A percentile compares a stretch with the other conserved stretches of the same genome.
Conservation (phyloP, 2,329 filamentous ascomycete genomes). For the Cadophora luteo-olivacea region DNA sequence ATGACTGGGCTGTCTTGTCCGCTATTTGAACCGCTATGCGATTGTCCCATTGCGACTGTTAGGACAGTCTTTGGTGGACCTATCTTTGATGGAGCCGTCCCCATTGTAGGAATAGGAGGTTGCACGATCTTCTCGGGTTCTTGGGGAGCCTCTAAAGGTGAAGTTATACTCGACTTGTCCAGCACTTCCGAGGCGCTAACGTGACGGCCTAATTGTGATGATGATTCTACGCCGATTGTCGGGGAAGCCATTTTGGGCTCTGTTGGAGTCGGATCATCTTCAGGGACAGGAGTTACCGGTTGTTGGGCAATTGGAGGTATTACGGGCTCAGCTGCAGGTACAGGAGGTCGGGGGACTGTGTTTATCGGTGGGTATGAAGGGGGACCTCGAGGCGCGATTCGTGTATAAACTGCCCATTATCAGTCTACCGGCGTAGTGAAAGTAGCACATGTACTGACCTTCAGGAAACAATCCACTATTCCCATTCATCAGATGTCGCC, state of each 20-base stretch:
- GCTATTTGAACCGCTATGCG: slow-evolving; percentile 46
- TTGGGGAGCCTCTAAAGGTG: slow-evolving; percentile 48
- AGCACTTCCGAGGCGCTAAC: slow-evolving; percentile 32
- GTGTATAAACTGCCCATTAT: slow-evolving; percentile 44
- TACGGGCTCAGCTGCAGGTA: slow-evolving; percentile 21
- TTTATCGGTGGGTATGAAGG: slow-evolving; percentile 41
- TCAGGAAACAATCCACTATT: slow-evolving; percentile 83
- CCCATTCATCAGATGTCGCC: slow-evolving; percentile 73
- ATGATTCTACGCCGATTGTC: slow-evolving; percentile 29
- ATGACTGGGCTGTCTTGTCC: slow-evolving; percentile 77
- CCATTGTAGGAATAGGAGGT: slow-evolving; percentile 28
- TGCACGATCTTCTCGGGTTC: slow-evolving; percentile 23
- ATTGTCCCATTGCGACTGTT: slow-evolving; percentile 54
- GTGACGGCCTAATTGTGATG: slow-evolving; percentile 43
- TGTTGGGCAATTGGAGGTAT: slow-evolving; percentile 22
- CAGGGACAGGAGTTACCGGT: slow-evolving; percentile 20
- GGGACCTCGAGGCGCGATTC: slow-evolving; percentile 43
- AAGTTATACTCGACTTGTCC: slow-evolving; percentile 44
- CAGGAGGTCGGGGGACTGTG: slow-evolving; percentile 29
- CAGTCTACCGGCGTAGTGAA: slow-evolving; percentile 22
- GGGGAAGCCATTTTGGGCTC: slow-evolving; percentile 29
- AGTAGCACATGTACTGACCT: slow-evolving; percentile 56
- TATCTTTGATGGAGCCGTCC: slow-evolving; percentile 43
- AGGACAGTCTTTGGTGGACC: slow-evolving; percentile 47
- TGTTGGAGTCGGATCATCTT: slow-evolving; percentile 24